phyloP scores from a whole-genome alignment of 2,329 filamentous ascomycete species.

The Colletotrichum phormii region DNA sequence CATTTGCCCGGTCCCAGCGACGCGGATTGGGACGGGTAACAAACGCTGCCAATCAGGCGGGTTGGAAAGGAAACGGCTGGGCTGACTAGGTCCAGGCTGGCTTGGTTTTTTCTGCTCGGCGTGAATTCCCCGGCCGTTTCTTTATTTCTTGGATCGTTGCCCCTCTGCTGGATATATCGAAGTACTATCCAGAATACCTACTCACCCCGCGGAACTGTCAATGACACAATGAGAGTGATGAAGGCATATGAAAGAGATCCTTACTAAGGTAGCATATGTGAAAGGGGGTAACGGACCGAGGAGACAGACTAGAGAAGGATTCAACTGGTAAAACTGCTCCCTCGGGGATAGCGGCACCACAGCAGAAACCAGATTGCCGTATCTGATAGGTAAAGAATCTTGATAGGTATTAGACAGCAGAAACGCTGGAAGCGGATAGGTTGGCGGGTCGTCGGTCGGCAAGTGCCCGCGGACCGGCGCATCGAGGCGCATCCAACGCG shows the following conservation, averaged over 20 bases:
- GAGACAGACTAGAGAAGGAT: not conserved
- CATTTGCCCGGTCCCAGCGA: constrained; percentile 33
- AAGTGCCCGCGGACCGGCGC: not conserved
- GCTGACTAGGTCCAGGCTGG: constrained; percentile 12
- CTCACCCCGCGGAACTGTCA: not conserved
- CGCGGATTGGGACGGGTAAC: constrained; percentile 28
- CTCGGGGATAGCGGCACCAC: not conserved
- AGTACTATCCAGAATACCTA: too few relatives aligned
- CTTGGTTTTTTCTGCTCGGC: not conserved
- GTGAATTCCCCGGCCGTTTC: not conserved
- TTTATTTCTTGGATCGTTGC: not conserved
- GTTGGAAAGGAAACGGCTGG: not conserved
- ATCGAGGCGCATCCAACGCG: not conserved
- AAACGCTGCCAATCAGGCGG: constrained; percentile 33
- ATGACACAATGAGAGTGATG: not conserved
- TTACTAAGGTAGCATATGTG: too few relatives aligned
- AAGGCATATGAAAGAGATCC: not conserved
- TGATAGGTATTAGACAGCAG: not conserved
- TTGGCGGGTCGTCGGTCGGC: not conserved
- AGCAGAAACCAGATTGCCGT: not conserved
- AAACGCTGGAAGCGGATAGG: constrained; percentile 20
- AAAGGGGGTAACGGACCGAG: not conserved
- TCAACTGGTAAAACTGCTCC: constrained; percentile 9
- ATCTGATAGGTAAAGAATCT: not conserved
- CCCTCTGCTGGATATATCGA: too few relatives aligned